Percentiles rank a stretch among this genome's conserved stretches.
phyloP scores from a whole-genome alignment of 495 filamentous ascomycete species.

The Penicillium daleae region DNA sequence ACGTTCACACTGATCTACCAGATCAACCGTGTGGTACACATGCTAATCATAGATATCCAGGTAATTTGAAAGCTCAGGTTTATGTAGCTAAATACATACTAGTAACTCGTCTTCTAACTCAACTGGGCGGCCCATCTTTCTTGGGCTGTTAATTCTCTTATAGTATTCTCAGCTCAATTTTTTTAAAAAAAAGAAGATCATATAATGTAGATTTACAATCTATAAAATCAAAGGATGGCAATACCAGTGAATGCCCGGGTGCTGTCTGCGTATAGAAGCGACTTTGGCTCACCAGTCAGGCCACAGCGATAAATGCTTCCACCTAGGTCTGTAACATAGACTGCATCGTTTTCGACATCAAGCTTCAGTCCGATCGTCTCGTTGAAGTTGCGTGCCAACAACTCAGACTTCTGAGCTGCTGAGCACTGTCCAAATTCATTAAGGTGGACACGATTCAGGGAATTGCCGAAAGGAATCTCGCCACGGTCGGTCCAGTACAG shows the following conservation, averaged over 20 bases:
- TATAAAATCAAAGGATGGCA: conserved; percentile 8
- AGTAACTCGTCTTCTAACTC: too few relatives aligned
- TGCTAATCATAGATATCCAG: too few relatives aligned
- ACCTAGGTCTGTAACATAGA: conserved; percentile 54
- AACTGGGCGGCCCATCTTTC: too few relatives aligned
- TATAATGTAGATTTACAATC: neutral
- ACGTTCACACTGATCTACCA: too few relatives aligned
- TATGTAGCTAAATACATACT: too few relatives aligned
- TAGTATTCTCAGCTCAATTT: too few relatives aligned
- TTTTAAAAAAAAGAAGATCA: neutral
- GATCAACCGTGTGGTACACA: too few relatives aligned
- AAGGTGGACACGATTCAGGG: conserved; percentile 40
- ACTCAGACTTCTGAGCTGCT: conserved; percentile 26
- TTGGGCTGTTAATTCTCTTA: too few relatives aligned
- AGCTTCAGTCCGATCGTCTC: conserved; percentile 56
- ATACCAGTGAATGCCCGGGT: conserved; percentile 39
- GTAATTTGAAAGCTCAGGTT: too few relatives aligned
- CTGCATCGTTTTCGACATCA: conserved; percentile 38
- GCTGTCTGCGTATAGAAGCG: conserved; percentile 27
- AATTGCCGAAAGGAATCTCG: conserved; percentile 52
- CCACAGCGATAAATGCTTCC: conserved; percentile 51
- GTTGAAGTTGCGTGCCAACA: conserved; percentile 38
- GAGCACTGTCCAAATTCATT: conserved; percentile 18
- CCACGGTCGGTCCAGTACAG: conserved; percentile 62
- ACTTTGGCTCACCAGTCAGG: conserved; percentile 44